A percentile compares a stretch with the other conserved stretches of the same genome.
phyloP scores from a whole-genome alignment of 495 filamentous ascomycete genomes.

The Aspergillus avenaceus region DNA sequence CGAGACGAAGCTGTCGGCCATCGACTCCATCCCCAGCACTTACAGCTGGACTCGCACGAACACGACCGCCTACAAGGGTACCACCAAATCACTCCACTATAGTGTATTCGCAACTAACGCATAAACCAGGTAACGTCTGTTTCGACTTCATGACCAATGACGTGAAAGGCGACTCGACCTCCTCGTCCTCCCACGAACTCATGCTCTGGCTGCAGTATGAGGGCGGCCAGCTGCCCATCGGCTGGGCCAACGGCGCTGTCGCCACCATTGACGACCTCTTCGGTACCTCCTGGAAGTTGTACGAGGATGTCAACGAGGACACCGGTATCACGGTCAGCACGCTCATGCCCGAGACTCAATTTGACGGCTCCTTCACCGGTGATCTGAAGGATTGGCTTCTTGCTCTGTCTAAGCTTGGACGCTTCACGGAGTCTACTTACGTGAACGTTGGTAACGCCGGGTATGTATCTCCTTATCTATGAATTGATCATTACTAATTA shows the following conservation, averaged over 20 bases:
- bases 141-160: conserved; percentile 38
- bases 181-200: conserved; percentile 27
- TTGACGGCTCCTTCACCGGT: conserved; percentile 29
- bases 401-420: conserved; percentile 22
- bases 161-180: conserved; percentile 26
- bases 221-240: conserved; percentile 35
- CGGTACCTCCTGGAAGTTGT: conserved; percentile 33
- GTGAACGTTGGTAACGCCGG: conserved; percentile 38
- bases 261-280: conserved; percentile 27
- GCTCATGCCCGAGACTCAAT: conserved; percentile 28
- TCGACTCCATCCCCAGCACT: conserved; percentile 28
- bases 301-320: conserved; percentile 27
- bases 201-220: conserved; percentile 40
- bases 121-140: conserved; percentile 24
- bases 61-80: conserved; percentile 33
- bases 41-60: conserved; percentile 32
- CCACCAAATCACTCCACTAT: no score
- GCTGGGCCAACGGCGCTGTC: conserved; percentile 23
- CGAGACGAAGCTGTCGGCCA: conserved; percentile 26
- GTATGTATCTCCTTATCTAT: conserved; percentile 8
- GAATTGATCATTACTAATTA: not conserved
- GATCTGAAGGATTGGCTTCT: conserved; percentile 38
- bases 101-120: not conserved
- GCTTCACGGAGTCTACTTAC: conserved; percentile 22
- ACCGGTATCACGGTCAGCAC: conserved; percentile 34